A percentile compares a stretch with the other conserved stretches of the same genome.
These are phyloP conservation scores for Sphaceloma murrayae DNA, from an alignment of 2,329 filamentous ascomycete species.

Conservation along the genomic window DNA sequence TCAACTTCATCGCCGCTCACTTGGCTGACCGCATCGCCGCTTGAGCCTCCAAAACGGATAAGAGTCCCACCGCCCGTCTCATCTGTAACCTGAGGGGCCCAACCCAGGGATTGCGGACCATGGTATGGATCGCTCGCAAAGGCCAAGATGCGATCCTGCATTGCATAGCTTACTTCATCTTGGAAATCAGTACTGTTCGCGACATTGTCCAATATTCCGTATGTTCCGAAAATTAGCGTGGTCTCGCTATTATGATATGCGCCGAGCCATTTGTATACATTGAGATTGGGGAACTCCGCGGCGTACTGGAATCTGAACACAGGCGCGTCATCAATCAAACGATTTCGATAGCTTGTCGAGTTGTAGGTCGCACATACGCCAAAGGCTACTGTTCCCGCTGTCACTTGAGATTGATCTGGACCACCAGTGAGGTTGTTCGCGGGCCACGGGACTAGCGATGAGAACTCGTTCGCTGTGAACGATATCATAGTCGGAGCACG, in stretches of 20 bases:
- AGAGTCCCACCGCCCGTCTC: background rate
- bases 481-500: slow-evolving; percentile 30
- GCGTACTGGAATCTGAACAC: slow-evolving; percentile 36
- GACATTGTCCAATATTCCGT: slow-evolving; percentile 23
- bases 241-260: slow-evolving; percentile 36
- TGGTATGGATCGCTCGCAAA: slow-evolving; percentile 27
- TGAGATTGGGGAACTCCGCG: slow-evolving; percentile 36
- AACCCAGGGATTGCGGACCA: slow-evolving; percentile 17
- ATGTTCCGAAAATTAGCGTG: slow-evolving; percentile 34
- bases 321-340: slow-evolving; percentile 24
- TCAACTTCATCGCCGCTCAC: background rate
- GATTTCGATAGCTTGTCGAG: slow-evolving; percentile 24
- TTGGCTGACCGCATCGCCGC: background rate
- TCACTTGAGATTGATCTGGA: slow-evolving; percentile 31
- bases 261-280: slow-evolving; percentile 34
- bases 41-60: background rate
- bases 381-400: slow-evolving; percentile 25
- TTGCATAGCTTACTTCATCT: slow-evolving; percentile 23
- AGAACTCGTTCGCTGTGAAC: background rate
- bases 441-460: background rate
- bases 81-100: background rate
- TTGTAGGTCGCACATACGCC: slow-evolving; percentile 24
- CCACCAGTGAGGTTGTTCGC: slow-evolving; percentile 24
- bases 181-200: slow-evolving; percentile 22
- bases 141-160: slow-evolving; percentile 31